These are phyloP conservation scores for Zygotorulaspora chibaensis DNA, from an alignment of 805 yeast species.

Conservation along the genomic window DNA sequence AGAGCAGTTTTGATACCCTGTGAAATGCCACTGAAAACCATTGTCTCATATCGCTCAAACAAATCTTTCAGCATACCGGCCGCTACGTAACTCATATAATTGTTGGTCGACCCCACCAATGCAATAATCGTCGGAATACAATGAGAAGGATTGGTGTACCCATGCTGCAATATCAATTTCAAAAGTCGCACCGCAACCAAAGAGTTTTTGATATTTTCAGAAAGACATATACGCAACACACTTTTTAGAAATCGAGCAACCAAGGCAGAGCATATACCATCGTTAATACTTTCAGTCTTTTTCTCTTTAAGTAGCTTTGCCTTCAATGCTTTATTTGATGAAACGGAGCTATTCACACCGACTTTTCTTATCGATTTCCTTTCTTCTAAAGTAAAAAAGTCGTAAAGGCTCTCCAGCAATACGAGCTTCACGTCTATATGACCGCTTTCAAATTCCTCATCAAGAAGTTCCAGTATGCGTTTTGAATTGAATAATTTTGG, in stretches of 20 bases:
- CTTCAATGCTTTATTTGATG: slow-evolving; percentile 32
- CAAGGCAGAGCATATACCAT: slow-evolving; percentile 70
- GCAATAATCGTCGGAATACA: slow-evolving; percentile 70
- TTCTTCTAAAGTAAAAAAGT: slow-evolving; percentile 57
- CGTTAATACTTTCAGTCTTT: slow-evolving; percentile 46
- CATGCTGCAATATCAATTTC: slow-evolving; percentile 53
- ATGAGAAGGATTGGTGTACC: slow-evolving; percentile 70
- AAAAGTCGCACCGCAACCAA: slow-evolving; percentile 51
- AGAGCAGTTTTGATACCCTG: slow-evolving; percentile 60
- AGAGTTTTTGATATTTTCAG: slow-evolving; percentile 44
- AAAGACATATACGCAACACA: slow-evolving; percentile 47
- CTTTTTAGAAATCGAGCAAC: slow-evolving; percentile 56
- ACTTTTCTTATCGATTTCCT: slow-evolving; percentile 39
- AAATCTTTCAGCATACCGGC: slow-evolving; percentile 49
- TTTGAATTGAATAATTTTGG: slow-evolving; percentile 63
- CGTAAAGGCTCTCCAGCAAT: slow-evolving; percentile 53
- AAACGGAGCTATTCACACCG: slow-evolving; percentile 38
- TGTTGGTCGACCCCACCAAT: slow-evolving; percentile 50
- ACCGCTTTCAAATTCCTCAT: slow-evolving; percentile 41
- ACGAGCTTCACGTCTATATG: slow-evolving; percentile 44
- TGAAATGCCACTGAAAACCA: slow-evolving; percentile 59
- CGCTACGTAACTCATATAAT: slow-evolving; percentile 45
- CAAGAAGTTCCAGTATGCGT: slow-evolving; percentile 49
- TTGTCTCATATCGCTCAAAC: slow-evolving; percentile 63
- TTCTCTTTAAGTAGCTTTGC: slow-evolving; percentile 39